Evolutionary conservation across 768 basidiomycete species (phyloP), one percentile per base, ranked within the genome.

Genomic region (Mycena pura): DNA sequence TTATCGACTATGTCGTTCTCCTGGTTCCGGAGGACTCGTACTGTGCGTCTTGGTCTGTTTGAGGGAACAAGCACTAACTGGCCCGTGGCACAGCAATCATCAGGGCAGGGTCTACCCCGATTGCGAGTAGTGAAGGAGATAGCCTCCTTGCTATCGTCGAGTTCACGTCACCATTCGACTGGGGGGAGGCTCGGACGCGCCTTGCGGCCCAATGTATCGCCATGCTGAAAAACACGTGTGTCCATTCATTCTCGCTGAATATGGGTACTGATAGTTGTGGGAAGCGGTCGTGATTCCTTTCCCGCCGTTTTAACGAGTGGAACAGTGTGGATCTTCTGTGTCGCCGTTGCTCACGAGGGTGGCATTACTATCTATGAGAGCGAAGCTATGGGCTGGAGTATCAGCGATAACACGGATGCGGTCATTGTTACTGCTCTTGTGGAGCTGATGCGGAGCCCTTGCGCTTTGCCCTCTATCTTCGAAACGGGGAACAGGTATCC

Each of bases 221-320:
- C 17, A 38, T 39, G 36, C 34, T 39, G 27, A 51, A 39, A 28
- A n/a, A 19, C 49, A 51, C 36, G 49, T 51, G 13, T 38, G 36
- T 51, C 25, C 14, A 19, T 15, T 47, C 28, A 19, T 51, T n/a
- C 34, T 17, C 21, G 15, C 22, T 25, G 17, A 24, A 21, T 7
- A 34, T 49, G 5, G 22, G 11, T 36, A 3, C 34, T 39, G 36
- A 39, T 25, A 39, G 3, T 39, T 39, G 36, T 13, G 14, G 13
- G 6, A 51, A 51, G 49, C 17, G 48, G 48, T 36, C 48, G 48
- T 15, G 8, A 34, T 22, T 36, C 6, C 17, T 49, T 49, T 21
- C 48, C 48, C 11, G 48, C 48, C 48, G 48, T 36, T 24, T 36
- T 49, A 36, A 49, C 48, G 22, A 49, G 34, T 22, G 48, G 48